Percentiles rank a stretch among this genome's conserved stretches.
These are phyloP conservation scores for Leishmania turanica DNA, from an alignment of 208 protist genomes.

Conservation along the genomic window DNA sequence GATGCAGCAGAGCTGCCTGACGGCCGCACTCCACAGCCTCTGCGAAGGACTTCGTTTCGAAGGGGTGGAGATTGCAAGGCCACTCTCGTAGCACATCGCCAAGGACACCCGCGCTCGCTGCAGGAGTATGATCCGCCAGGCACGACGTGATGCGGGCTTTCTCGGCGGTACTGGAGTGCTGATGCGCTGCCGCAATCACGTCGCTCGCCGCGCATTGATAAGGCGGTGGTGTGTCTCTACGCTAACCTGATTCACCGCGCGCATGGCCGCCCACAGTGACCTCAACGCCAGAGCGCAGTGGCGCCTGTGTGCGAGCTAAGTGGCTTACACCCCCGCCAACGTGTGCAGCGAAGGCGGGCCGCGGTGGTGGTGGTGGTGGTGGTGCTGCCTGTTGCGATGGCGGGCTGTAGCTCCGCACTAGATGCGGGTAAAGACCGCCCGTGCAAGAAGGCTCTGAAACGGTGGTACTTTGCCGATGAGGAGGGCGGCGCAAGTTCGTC, in stretches of 20 bases:
- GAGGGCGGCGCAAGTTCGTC: background rate
- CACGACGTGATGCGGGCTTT: background rate
- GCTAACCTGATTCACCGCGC: background rate
- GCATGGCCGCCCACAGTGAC: background rate
- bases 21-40: slow-evolving; percentile 7
- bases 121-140: background rate
- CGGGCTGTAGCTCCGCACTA: slow-evolving; percentile 16
- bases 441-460: background rate
- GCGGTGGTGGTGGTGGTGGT: background rate
- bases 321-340: background rate
- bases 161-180: background rate
- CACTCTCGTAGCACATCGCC: background rate
- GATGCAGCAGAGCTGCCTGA: slow-evolving; percentile 16
- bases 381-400: background rate
- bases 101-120: background rate
- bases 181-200: background rate
- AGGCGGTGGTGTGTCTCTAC: background rate
- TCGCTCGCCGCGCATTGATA: background rate
- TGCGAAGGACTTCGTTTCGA: background rate
- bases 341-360: background rate
- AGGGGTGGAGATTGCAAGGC: background rate
- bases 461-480: background rate
- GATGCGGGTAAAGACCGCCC: slow-evolving; percentile 5
- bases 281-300: background rate
- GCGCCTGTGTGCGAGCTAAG: background rate